These are phyloP conservation scores for Venturia pyrina DNA, from an alignment of 2,329 filamentous ascomycete species.

Conservation along the genomic window DNA sequence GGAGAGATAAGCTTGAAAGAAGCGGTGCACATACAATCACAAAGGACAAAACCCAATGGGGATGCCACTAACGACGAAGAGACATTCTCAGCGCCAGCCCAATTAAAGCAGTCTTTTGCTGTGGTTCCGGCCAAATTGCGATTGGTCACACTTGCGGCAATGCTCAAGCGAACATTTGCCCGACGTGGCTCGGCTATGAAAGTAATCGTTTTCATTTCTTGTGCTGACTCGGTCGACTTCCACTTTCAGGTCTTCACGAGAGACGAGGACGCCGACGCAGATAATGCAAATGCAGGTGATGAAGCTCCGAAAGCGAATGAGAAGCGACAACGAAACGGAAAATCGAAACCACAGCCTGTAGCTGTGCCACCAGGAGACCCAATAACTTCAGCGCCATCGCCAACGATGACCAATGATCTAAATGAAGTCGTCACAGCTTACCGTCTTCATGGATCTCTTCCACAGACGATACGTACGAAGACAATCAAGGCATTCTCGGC, in stretches of 20 bases:
- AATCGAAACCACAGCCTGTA: conserved; percentile 25
- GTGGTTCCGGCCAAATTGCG: conserved; percentile 83
- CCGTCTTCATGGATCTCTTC: conserved; percentile 83
- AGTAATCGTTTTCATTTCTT: conserved; percentile 92
- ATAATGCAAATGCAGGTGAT: conserved; percentile 16
- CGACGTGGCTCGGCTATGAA: conserved; percentile 91
- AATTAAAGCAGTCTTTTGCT: conserved; percentile 86
- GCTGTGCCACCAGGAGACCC: not conserved
- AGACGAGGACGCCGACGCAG: conserved; percentile 18
- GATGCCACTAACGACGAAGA: conserved; percentile 34
- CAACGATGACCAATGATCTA: conserved; percentile 62
- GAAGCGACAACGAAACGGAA: not conserved
- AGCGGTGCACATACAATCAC: conserved; percentile 73
- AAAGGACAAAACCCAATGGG: conserved; percentile 44
- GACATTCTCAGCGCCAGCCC: conserved; percentile 70
- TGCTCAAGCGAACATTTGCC: conserved; percentile 79
- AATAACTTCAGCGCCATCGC: conserved; percentile 55
- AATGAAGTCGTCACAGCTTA: conserved; percentile 67
- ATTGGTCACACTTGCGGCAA: conserved; percentile 74
- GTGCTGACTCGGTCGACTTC: conserved; percentile 93
- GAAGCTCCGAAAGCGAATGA: conserved; percentile 19
- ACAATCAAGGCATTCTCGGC: conserved; percentile 73
- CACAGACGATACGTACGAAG: conserved; percentile 76
- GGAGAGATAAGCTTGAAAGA: conserved; percentile 94
- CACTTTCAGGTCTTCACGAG: conserved; percentile 74